Evolutionary conservation across 2,329 filamentous ascomycete genomes (phyloP).

Genomic region (Venturia carpophila): DNA sequence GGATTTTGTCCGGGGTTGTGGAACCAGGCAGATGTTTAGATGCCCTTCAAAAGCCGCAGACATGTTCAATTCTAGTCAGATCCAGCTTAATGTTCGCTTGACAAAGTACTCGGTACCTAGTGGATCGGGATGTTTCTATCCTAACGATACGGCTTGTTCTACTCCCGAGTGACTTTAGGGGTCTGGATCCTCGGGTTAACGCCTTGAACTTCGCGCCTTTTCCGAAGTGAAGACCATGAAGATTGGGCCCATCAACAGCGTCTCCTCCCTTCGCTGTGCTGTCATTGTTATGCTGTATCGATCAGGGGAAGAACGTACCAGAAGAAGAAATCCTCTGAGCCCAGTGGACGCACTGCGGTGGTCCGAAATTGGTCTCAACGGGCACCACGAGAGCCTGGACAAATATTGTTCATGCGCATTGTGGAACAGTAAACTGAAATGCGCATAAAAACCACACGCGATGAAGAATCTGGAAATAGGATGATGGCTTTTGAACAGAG

Average conservation of each 20-base stretch:
- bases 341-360: neutral
- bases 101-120: neutral
- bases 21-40: neutral
- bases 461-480: neutral
- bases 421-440: neutral
- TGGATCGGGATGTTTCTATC: neutral
- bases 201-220: neutral
- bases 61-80: neutral
- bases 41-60: neutral
- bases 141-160: neutral
- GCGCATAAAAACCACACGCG: neutral
- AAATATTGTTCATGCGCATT: neutral
- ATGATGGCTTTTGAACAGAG: neutral
- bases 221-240: neutral
- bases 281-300: no score
- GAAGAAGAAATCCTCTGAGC: no score
- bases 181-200: neutral
- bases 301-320: neutral
- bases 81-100: neutral
- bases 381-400: neutral
- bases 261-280: neutral
- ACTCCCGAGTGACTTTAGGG: neutral
- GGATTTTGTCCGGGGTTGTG: neutral
- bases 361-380: neutral
- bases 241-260: neutral